Conservation (phyloP, 805 yeast genomes). For the Barnettozyma siamensis region DNA sequence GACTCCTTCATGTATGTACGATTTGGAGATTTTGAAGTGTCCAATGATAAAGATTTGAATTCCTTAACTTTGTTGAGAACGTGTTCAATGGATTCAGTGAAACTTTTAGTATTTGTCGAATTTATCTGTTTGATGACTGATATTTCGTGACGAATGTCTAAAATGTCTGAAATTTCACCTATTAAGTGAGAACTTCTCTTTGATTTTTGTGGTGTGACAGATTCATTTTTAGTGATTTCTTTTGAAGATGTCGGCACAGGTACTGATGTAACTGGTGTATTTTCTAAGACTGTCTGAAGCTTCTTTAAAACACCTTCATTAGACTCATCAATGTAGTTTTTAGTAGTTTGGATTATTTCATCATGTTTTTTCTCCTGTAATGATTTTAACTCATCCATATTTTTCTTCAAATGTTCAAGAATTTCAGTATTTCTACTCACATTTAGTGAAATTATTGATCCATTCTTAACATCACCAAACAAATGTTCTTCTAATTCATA, state of each 20-base stretch:
- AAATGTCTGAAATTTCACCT: conserved; percentile 21
- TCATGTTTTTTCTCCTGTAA: conserved; percentile 12
- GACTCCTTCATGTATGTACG: conserved; percentile 70
- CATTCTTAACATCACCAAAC: conserved; percentile 52
- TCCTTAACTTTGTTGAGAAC: conserved; percentile 41
- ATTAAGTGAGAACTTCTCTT: conserved; percentile 5
- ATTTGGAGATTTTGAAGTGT: conserved; percentile 28
- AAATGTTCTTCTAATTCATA: conserved; percentile 76
- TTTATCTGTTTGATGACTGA: conserved; percentile 55
- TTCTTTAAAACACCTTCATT: conserved; percentile 15
- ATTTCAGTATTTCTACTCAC: conserved; percentile 34
- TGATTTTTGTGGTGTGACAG: conserved; percentile 2
- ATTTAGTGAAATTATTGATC: conserved; percentile 53
- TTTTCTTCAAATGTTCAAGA: conserved; percentile 12
- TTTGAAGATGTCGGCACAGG: not conserved
- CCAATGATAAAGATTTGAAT: conserved; percentile 46
- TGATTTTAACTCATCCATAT: conserved; percentile 16
- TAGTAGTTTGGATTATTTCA: conserved; percentile 14
- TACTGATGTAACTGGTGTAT: not conserved
- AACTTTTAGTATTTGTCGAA: conserved; percentile 33
- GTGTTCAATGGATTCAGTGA: conserved; percentile 38
- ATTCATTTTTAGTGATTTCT: not conserved
- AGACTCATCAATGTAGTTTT: conserved; percentile 23
- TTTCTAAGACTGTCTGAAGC: conserved; percentile 12
- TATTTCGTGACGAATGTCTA: conserved; percentile 52